Base-by-base conservation (phyloP, 2,329 filamentous ascomycete genomes). In the Sclerotinia subarctica region DNA sequence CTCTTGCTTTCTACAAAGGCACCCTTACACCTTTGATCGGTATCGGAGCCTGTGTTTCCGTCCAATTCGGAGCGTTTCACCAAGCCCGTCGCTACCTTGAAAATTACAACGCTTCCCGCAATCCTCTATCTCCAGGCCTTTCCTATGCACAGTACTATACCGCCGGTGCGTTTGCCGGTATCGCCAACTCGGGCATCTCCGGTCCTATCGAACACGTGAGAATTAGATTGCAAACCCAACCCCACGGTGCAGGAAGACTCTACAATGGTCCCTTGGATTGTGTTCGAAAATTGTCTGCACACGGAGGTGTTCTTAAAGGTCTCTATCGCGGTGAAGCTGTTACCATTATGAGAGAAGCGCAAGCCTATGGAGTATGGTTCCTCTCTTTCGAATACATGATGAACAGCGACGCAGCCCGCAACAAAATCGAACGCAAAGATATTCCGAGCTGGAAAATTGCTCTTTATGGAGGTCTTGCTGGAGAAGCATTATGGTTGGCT, bases 11-110 rank as follows among this genome's bases (percentile, higher is more conserved):
- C 83, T 99, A 99, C 87, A 99, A 99, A 81, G 95, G 95, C 76
- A 98, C 95, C 0, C 84, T 99, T 68, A 98, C 95, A 6, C 95
- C 95, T 0, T 85, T 99, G 67, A 87, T 99, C 68, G 95, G 95
- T 73, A 98, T 99, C 77, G 95, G 95, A 74, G 95, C 95, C 74
- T 99, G 95, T 79, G 94, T 95, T 57, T 97, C 93, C n/a, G 90
- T 99, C 75, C 95, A 99, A 83, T 99, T 99, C 79, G 95, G 94
- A 71, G 95, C 91, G 75, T 99, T 98, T 85, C 93, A 97, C 83
- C 90, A 91, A 77, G 94, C 94, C 11, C 91, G 92, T 69, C 92
- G 95, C 69, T 90, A 86, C 76, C 88, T 99, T 78, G 94, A 98
- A 82, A 82, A 86, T 56, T 84, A 85, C 72, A 96, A 96, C 80